Evolutionary conservation across 2,329 filamentous ascomycete genomes (phyloP).

Genomic region (Colletotrichum horii): DNA sequence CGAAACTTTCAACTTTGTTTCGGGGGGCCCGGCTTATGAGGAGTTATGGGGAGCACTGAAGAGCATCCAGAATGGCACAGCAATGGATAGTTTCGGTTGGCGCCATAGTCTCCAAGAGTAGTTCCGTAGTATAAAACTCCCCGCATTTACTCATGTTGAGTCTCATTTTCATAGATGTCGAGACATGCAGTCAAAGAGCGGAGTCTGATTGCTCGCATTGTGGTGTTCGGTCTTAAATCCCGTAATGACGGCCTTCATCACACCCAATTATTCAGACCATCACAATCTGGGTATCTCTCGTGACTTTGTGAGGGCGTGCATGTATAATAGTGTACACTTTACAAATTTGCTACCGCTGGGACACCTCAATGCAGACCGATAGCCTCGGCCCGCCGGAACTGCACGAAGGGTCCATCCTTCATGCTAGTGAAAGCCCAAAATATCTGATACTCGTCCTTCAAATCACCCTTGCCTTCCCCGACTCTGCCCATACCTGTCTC

Average conservation of each 20-base stretch:
- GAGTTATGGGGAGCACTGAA: not conserved
- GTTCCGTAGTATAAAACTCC: too few species aligned
- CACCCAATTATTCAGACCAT: not conserved
- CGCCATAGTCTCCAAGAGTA: not conserved
- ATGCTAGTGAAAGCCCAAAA: slow-evolving; percentile 10
- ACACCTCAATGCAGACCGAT: not conserved
- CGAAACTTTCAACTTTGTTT: not conserved
- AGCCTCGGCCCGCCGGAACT: not conserved
- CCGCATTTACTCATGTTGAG: not conserved
- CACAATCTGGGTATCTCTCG: not conserved
- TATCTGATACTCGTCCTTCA: not conserved
- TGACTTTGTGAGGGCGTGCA: not conserved
- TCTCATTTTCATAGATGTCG: too few species aligned
- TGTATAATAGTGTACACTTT: too few species aligned
- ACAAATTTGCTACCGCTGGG: not conserved
- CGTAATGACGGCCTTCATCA: not conserved
- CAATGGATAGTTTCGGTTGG: not conserved
- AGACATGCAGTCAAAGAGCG: too few species aligned
- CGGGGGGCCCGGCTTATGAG: not conserved
- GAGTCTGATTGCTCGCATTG: not conserved
- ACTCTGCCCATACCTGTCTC: not conserved
- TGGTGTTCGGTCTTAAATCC: not conserved
- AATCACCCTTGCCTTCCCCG: not conserved
- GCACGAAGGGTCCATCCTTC: slow-evolving; percentile 2
- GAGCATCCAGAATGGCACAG: not conserved